Conservation (phyloP, 192 early-diverging fungal genomes). For the Phlyctochytrium bullatum region DNA sequence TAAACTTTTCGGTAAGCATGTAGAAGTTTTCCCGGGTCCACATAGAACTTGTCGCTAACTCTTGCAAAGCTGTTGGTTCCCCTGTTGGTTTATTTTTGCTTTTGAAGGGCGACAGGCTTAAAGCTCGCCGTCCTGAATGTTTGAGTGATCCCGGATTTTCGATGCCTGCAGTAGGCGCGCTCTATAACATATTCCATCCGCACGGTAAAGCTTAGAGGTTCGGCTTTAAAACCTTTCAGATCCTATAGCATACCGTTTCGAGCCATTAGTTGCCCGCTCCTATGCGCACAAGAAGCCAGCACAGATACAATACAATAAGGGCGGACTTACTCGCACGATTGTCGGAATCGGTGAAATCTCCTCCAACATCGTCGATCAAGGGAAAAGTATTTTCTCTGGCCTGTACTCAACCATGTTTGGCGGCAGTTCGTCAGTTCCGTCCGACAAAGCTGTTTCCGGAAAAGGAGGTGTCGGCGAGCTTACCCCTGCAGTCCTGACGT, state of each 20-base stretch:
- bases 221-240: slow-evolving; percentile 36
- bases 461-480: neutral
- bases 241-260: slow-evolving; percentile 71
- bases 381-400: slow-evolving; percentile 59
- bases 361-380: slow-evolving; percentile 63
- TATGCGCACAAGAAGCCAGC: slow-evolving; percentile 67
- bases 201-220: slow-evolving; percentile 16
- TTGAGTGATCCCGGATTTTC: slow-evolving; percentile 18
- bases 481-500: neutral
- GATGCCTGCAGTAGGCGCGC: slow-evolving; percentile 60
- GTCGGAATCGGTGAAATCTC: slow-evolving; percentile 68
- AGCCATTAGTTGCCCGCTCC: slow-evolving; percentile 65
- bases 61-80: slow-evolving; percentile 64
- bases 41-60: slow-evolving; percentile 1
- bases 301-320: slow-evolving; percentile 76
- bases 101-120: slow-evolving; percentile 68
- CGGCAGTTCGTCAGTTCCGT: neutral
- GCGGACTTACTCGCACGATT: slow-evolving; percentile 64
- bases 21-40: neutral
- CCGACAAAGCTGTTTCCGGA: neutral
- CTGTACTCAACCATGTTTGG: slow-evolving; percentile 2
- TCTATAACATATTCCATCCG: slow-evolving; percentile 82
- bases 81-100: slow-evolving; percentile 79
- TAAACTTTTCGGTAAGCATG: slow-evolving; percentile 65
- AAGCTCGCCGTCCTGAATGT: slow-evolving; percentile 13